Evolutionary conservation across 805 yeast species (phyloP).

Genomic region (Ogataea pini): DNA sequence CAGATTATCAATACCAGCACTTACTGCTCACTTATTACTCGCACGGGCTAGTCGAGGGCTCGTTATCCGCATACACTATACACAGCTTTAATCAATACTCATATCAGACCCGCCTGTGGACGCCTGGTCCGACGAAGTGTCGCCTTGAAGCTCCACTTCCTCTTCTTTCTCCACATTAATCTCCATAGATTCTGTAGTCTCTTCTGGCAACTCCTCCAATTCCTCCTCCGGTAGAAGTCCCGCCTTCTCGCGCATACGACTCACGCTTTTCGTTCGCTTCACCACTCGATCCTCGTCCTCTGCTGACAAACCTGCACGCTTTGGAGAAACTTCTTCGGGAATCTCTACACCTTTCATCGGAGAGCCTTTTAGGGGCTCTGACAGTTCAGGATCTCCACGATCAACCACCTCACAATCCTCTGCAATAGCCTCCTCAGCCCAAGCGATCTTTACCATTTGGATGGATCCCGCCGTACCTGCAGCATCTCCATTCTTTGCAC

Average conservation of each 20-base stretch:
- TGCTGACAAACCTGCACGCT: slow-evolving; percentile 11
- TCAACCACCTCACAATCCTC: background rate
- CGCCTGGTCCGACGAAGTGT: background rate
- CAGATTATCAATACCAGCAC: no score
- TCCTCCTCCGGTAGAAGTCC: background rate
- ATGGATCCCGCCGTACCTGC: slow-evolving; percentile 12
- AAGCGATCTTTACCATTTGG: slow-evolving; percentile 24
- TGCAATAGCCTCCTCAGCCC: slow-evolving; percentile 9
- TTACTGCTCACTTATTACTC: no score
- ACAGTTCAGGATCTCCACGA: background rate
- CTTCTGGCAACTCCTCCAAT: background rate
- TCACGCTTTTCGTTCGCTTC: slow-evolving; percentile 23
- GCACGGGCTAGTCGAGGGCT: no score
- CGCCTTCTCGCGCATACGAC: slow-evolving; percentile 11
- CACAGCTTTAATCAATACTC: slow-evolving; percentile 15
- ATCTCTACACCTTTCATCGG: slow-evolving; percentile 6
- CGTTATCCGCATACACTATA: background rate
- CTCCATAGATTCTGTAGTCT: no score
- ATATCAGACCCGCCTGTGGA: slow-evolving; percentile 10
- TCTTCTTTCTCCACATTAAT: background rate
- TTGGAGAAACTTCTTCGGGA: slow-evolving; percentile 19
- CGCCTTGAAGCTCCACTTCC: background rate
- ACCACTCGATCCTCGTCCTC: slow-evolving; percentile 16
- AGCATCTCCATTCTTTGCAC: background rate
- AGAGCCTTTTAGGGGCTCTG: slow-evolving; percentile 5